Evolutionary conservation across 768 basidiomycete genomes (phyloP).

Genomic region (Mycena polygramma): DNA sequence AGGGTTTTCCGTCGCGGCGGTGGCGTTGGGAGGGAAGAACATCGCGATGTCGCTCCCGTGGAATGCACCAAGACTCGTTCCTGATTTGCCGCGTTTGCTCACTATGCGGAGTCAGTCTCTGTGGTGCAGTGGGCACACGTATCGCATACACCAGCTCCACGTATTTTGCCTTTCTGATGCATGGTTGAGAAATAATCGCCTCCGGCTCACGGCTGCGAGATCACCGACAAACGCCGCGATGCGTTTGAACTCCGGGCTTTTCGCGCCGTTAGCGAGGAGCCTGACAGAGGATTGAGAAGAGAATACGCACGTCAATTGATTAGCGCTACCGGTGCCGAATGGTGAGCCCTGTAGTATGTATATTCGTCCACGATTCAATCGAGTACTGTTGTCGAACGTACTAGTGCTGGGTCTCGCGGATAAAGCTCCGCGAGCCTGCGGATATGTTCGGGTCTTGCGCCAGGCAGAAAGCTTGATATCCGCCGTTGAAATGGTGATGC

Average conservation of each 20-base stretch:
- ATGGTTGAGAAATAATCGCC: conserved; percentile 49
- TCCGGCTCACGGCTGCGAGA: conserved; percentile 48
- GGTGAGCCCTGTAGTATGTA: conserved; percentile 15
- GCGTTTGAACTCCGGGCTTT: conserved; percentile 56
- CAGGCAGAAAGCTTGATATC: neutral
- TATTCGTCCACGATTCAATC: neutral
- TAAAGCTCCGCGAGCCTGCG: conserved; percentile 1
- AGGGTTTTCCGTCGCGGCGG: neutral
- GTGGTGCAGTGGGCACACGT: neutral
- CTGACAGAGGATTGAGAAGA: neutral
- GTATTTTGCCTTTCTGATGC: conserved; percentile 47
- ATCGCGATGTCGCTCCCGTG: conserved; percentile 36
- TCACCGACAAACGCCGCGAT: conserved; percentile 55
- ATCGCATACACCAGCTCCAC: conserved; percentile 43
- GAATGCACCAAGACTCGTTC: conserved; percentile 43
- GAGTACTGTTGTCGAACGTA: neutral
- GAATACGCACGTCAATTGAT: conserved; percentile 17
- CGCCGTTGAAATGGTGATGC: neutral
- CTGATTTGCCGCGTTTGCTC: conserved; percentile 47
- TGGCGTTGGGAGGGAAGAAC: conserved; percentile 23
- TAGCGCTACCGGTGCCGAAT: conserved; percentile 18
- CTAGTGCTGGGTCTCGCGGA: conserved; percentile 12
- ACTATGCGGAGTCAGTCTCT: conserved; percentile 37
- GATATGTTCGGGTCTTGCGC: neutral
- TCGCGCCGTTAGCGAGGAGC: neutral